phyloP scores from a whole-genome alignment of 306 rosid species.

The Morella rubra region DNA sequence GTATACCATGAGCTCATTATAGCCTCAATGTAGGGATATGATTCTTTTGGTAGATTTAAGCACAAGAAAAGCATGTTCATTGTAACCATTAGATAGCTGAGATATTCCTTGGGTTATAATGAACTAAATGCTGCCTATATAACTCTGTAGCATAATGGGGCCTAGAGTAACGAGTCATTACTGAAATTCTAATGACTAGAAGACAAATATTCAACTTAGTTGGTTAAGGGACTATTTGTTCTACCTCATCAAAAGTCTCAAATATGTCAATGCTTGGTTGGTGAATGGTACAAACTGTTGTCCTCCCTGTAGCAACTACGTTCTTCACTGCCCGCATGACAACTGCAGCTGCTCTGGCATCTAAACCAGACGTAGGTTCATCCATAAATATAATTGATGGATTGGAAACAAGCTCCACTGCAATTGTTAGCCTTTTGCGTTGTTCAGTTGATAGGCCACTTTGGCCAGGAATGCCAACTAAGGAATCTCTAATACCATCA shows the following conservation, averaged over 20 bases:
- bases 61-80: background rate
- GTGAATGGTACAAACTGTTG: conserved; percentile 77
- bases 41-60: conserved; percentile 1
- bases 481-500: conserved; percentile 55
- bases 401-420: conserved; percentile 83
- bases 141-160: background rate
- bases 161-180: background rate
- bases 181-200: background rate
- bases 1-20: background rate
- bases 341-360: conserved; percentile 80
- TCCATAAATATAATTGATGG: conserved; percentile 87
- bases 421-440: conserved; percentile 76
- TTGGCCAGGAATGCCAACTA: conserved; percentile 68
- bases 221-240: background rate
- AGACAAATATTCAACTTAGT: background rate
- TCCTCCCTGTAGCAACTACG: conserved; percentile 70
- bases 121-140: background rate
- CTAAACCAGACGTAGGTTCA: conserved; percentile 84
- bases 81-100: conserved; percentile 2
- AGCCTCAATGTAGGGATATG: background rate
- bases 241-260: conserved; percentile 84
- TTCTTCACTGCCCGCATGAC: conserved; percentile 87
- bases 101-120: background rate
- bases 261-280: conserved; percentile 83
- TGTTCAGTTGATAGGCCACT: conserved; percentile 81